Base-by-base conservation (phyloP, 495 filamentous ascomycete species). In the Trichoderma orchidacearum region DNA sequence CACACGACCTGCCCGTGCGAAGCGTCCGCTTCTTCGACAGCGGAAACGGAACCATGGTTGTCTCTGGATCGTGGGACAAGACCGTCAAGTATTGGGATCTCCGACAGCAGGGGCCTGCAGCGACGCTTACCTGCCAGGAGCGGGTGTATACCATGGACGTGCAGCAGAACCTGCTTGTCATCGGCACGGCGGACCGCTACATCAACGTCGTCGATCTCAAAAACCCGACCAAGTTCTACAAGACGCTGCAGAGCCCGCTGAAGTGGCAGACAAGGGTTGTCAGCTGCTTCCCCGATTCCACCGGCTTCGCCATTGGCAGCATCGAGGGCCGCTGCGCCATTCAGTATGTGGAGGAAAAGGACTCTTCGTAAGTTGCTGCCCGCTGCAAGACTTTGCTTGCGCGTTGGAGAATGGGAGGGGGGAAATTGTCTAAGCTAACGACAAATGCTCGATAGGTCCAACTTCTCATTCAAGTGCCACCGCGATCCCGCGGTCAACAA, bases 381-480 rank as follows among this genome's bases (percentile, higher is more conserved):
- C 23, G 17, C 57, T 30, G 3, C 5, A 18, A 17, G n/a, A n/a
- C n/a, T n/a, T n/a, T n/a, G n/a, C n/a, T n/a, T n/a, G n/a, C n/a
- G n/a, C n/a, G n/a, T n/a, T n/a, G n/a, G n/a, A n/a, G n/a, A n/a
- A n/a, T n/a, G n/a, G n/a, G n/a, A n/a, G n/a, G n/a, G n/a, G n/a
- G n/a, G n/a, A n/a, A n/a, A 28, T 28, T 18, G 5, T 50, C 8
- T 12, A 21, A 50, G 25, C 45, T 50, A 23, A 28, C 18, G n/a
- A n/a, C 18, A 31, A 32, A 0, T 13, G 17, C 55, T 38, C 18
- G 36, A 58, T 54, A 84, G 80, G 62, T 82, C 80, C 55, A 95
- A 95, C 72, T 96, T 96, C 76, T 87, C 85, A 45, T 97, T 96
- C 78, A 94, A 95, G 72, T 97, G 92, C 72, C 92, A 97, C 68